Evolutionary conservation across 371 early-diverging fungal species (phyloP).

Genomic region (Entomophthora muscae): DNA sequence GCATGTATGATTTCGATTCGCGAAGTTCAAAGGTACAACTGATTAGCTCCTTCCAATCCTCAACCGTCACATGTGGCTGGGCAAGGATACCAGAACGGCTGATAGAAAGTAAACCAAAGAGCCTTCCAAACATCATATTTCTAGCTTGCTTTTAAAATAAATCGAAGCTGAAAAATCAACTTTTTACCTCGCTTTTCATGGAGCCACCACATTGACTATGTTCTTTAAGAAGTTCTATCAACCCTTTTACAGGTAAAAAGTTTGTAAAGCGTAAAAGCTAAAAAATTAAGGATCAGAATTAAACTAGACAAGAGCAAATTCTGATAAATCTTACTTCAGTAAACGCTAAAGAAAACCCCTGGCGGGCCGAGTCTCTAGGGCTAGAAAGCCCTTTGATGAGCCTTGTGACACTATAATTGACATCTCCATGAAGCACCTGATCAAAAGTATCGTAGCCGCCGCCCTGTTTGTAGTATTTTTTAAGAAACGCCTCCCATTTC

Average conservation of each 20-base stretch:
- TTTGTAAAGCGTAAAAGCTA: constrained; percentile 16
- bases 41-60: constrained; percentile 43
- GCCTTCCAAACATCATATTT: constrained; percentile 73
- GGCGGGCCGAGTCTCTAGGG: constrained; percentile 76
- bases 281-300: too few relatives aligned
- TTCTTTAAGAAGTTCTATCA: constrained; percentile 1
- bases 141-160: constrained; percentile 28
- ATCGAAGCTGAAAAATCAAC: neutral
- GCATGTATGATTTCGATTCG: constrained; percentile 49
- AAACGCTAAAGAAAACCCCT: constrained; percentile 85
- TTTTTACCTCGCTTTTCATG: constrained; percentile 27
- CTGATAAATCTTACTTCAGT: constrained; percentile 62
- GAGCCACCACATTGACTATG: constrained; percentile 3
- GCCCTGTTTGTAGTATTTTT: neutral
- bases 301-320: too few relatives aligned
- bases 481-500: neutral
- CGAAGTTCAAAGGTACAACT: constrained; percentile 44
- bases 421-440: constrained; percentile 28
- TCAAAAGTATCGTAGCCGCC: constrained; percentile 6
- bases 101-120: constrained; percentile 73
- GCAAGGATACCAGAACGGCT: constrained; percentile 58
- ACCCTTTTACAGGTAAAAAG: constrained; percentile 3
- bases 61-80: constrained; percentile 35
- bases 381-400: constrained; percentile 74
- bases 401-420: constrained; percentile 74